Evolutionary conservation across 148 eudicot species (phyloP).

Genomic region (Pouteria glomerata): DNA sequence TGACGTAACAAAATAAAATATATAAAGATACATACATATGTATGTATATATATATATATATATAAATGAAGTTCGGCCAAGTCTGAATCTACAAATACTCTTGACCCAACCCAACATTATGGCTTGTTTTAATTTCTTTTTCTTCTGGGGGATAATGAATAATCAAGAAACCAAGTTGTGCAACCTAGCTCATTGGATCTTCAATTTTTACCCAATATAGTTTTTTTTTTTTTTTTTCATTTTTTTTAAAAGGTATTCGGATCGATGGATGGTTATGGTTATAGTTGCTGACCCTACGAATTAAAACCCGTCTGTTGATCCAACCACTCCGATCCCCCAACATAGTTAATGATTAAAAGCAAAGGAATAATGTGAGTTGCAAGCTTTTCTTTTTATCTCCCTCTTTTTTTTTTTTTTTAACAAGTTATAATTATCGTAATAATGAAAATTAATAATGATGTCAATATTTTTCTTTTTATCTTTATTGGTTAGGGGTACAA

Average conservation of each 20-base stretch:
- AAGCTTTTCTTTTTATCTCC: background rate
- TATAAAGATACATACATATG: background rate
- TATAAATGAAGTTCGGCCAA: background rate
- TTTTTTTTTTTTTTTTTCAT: no score
- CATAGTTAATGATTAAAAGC: background rate
- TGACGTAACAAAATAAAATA: background rate
- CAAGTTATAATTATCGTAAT: background rate
- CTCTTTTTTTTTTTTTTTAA: background rate
- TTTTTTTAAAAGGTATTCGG: no score
- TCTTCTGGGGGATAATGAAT: background rate
- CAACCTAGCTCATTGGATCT: background rate
- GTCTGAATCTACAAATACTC: background rate
- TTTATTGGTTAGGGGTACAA: no score
- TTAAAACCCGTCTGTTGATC: slow-evolving; percentile 1
- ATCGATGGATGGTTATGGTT: no score
- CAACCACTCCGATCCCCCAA: slow-evolving; percentile 2
- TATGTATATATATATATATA: no score
- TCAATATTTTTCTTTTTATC: no score
- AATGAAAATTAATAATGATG: no score
- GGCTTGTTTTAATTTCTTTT: no score
- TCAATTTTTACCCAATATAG: background rate
- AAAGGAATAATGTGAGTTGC: background rate
- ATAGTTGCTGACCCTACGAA: background rate
- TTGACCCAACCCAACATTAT: background rate
- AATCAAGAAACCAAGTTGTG: background rate